phyloP scores from a whole-genome alignment of 2,329 filamentous ascomycete genomes.

The Aspergillus novoparasiticus region DNA sequence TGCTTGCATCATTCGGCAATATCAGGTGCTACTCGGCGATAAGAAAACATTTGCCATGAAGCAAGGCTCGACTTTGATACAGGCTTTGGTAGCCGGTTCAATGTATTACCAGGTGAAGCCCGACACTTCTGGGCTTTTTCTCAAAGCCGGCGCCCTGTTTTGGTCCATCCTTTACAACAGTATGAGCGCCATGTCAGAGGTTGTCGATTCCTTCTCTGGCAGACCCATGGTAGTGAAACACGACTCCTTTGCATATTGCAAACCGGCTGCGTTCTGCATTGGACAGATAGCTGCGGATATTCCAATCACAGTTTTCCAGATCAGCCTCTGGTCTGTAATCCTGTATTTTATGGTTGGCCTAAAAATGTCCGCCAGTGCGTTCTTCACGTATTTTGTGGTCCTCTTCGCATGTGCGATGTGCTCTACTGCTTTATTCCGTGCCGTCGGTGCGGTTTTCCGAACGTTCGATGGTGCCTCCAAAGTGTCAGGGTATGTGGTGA shows the following conservation, averaged over 20 bases:
- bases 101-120: conserved; percentile 66
- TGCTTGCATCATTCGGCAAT: conserved; percentile 60
- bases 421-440: conserved; percentile 59
- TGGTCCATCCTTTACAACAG: conserved; percentile 63
- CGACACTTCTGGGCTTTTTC: conserved; percentile 62
- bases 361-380: conserved; percentile 52
- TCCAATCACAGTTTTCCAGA: conserved; percentile 59
- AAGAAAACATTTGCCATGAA: conserved; percentile 65
- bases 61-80: conserved; percentile 58
- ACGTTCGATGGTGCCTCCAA: conserved; percentile 62
- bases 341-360: conserved; percentile 65
- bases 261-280: conserved; percentile 47
- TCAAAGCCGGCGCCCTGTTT: conserved; percentile 65
- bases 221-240: conserved; percentile 62
- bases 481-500: conserved; percentile 35
- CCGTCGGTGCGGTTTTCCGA: conserved; percentile 55
- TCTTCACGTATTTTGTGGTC: conserved; percentile 63
- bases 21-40: conserved; percentile 66
- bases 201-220: conserved; percentile 62
- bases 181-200: conserved; percentile 65
- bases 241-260: conserved; percentile 58
- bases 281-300: conserved; percentile 49
- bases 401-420: conserved; percentile 53
- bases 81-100: conserved; percentile 65
- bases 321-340: conserved; percentile 58